Evolutionary conservation across 2,329 filamentous ascomycete species (phyloP), one percentile per base, ranked within the genome.

Genomic region (Elsinoe perseae): DNA sequence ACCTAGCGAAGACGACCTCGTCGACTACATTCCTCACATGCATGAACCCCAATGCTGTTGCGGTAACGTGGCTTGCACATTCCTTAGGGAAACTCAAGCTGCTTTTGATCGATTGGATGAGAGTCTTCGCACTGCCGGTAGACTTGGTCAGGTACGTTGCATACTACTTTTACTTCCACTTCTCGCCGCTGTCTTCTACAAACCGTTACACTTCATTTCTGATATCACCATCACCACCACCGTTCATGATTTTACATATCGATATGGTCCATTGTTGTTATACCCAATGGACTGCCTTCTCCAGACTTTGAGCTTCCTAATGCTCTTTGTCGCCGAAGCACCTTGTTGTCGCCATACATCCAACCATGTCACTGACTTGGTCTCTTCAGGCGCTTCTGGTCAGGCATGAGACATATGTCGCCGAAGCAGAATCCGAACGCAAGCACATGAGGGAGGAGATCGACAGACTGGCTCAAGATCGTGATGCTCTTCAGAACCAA

Each of bases 351-450:
- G 38, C 48, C 23, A 50, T 23, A 55, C 20, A 32, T 48, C 20
- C 23, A 55, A 65, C 67, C 58, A 75, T 77, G 62, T 79, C 79
- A 74, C 86, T 95, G 73, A 95, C 83, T 54, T 87, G 82, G 72
- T 75, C 80, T 55, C 72, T 86, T 58, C 84, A 97, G 93, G 90
- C 90, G 59, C 79, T 98, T 57, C 82, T 98, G 40, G 83, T 86
- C 61, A 86, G 92, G 65, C 91, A 98, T 80, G 91, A 97, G 76
- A 84, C 87, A 58, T 96, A 95, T 72, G 92, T 96, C 79, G 85
- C 85, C 63, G 89, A 95, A 70, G 89, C 91, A 58, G 90, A 95
- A 75, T 83, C 84, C 64, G 90, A 96, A 69, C 87, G 91, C 59
- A 75, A 78, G 59, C 81, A 85, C 59, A 83, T 96, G 72, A 79